These are phyloP conservation scores for Massarina eburnea DNA, from an alignment of 2,329 filamentous ascomycete species.

Conservation along the genomic window DNA sequence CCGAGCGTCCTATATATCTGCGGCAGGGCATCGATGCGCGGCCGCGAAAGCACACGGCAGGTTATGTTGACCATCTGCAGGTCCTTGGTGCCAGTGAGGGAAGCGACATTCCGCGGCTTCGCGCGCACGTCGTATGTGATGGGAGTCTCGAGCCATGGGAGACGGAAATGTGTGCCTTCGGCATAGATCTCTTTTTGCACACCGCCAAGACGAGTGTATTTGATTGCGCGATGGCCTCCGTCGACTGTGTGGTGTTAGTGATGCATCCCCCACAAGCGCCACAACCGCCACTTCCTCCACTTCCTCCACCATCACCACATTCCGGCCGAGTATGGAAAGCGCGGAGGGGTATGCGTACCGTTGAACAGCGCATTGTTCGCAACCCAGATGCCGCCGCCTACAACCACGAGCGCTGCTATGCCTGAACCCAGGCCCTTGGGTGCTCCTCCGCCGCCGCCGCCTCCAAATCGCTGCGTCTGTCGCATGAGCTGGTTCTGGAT, in stretches of 20 bases:
- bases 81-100: constrained; percentile 97
- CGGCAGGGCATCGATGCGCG: constrained; percentile 82
- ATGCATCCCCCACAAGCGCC: too few species aligned
- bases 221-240: constrained; percentile 98
- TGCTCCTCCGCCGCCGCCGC: constrained; percentile 49
- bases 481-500: constrained; percentile 63
- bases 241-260: constrained; percentile 64
- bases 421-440: constrained; percentile 59
- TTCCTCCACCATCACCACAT: neutral
- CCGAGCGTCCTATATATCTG: constrained; percentile 97
- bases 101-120: constrained; percentile 94
- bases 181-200: constrained; percentile 94
- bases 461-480: constrained; percentile 49
- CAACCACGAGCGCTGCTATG: constrained; percentile 55
- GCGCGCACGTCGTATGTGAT: constrained; percentile 97
- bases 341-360: constrained; percentile 48
- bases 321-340: neutral
- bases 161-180: constrained; percentile 95
- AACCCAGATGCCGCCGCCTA: constrained; percentile 57
- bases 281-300: neutral
- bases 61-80: constrained; percentile 99
- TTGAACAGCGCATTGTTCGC: constrained; percentile 69
- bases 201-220: constrained; percentile 90
- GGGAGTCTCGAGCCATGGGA: constrained; percentile 97
- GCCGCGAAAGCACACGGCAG: constrained; percentile 95